Evolutionary conservation across 352 stramenopile species (phyloP).

Genomic region (Globisporangium radiosum): DNA sequence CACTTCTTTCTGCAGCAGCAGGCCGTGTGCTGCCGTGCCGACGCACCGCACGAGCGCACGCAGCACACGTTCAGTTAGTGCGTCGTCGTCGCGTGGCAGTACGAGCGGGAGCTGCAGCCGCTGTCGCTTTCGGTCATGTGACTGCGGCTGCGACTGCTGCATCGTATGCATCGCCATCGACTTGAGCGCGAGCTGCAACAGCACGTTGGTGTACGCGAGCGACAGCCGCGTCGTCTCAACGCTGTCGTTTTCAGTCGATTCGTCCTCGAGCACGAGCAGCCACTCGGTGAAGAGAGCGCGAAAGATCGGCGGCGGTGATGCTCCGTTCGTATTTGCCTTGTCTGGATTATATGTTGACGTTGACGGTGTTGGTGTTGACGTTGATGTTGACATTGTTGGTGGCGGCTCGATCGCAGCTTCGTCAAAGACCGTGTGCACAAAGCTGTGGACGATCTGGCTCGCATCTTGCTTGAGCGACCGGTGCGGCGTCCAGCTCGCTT

Average conservation of each 20-base stretch:
- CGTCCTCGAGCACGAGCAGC: slow-evolving; percentile 43
- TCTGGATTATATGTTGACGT: too few species aligned
- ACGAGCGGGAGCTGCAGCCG: slow-evolving; percentile 5
- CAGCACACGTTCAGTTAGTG: slow-evolving; percentile 38
- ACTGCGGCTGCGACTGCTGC: slow-evolving; percentile 5
- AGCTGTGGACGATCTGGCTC: slow-evolving; percentile 43
- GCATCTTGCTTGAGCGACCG: slow-evolving; percentile 32
- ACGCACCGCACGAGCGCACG: slow-evolving; percentile 31
- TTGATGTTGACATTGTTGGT: not conserved
- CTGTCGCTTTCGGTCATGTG: not conserved
- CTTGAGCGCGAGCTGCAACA: slow-evolving; percentile 66
- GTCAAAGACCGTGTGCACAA: slow-evolving; percentile 51
- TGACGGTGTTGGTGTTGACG: too few species aligned
- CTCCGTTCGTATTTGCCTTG: not conserved
- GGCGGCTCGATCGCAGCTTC: slow-evolving; percentile 23
- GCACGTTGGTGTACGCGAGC: slow-evolving; percentile 38
- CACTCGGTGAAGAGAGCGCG: slow-evolving; percentile 45
- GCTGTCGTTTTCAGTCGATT: slow-evolving; percentile 28
- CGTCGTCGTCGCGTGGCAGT: slow-evolving; percentile 22
- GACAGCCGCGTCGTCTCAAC: slow-evolving; percentile 36
- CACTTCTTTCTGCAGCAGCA: slow-evolving; percentile 57
- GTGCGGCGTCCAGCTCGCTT: slow-evolving; percentile 37
- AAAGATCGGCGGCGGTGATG: slow-evolving; percentile 22
- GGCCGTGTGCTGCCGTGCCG: slow-evolving; percentile 23
- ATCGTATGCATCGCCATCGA: slow-evolving; percentile 42